phyloP scores from a whole-genome alignment of 2,329 filamentous ascomycete genomes.

The Zymoseptoria pseudotritici region DNA sequence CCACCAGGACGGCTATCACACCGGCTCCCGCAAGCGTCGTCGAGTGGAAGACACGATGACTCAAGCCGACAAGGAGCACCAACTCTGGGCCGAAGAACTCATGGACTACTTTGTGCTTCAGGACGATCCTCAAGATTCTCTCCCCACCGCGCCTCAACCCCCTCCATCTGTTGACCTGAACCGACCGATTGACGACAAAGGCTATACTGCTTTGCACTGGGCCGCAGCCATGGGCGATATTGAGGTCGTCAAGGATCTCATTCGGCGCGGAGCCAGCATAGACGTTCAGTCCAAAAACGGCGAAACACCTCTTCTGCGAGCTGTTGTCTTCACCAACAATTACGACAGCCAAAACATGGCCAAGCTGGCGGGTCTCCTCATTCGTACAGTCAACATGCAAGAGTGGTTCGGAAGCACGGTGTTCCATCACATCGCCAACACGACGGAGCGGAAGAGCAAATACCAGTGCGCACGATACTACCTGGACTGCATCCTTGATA shows the following conservation, averaged over 20 bases:
- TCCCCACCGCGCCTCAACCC: constrained; percentile 63
- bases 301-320: constrained; percentile 90
- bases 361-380: constrained; percentile 71
- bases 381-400: constrained; percentile 69
- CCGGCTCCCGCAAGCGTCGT: constrained; percentile 64
- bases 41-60: constrained; percentile 54
- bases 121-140: constrained; percentile 48
- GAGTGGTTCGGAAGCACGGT: constrained; percentile 80
- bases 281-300: constrained; percentile 55
- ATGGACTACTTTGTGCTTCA: constrained; percentile 88
- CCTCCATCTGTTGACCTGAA: constrained; percentile 83
- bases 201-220: constrained; percentile 93
- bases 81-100: constrained; percentile 84
- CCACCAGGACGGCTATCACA: constrained; percentile 51
- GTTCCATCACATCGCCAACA: constrained; percentile 88
- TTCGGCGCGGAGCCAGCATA: constrained; percentile 69
- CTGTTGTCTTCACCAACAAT: constrained; percentile 94
- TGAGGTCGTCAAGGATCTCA: constrained; percentile 80
- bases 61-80: constrained; percentile 71
- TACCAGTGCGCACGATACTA: constrained; percentile 89
- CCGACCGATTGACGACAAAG: constrained; percentile 85
- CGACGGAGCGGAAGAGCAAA: constrained; percentile 77
- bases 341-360: constrained; percentile 90
- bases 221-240: constrained; percentile 95
- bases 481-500: constrained; percentile 82